phyloP scores from a whole-genome alignment of 2,329 filamentous ascomycete genomes.

The Diaporthe destruens region DNA sequence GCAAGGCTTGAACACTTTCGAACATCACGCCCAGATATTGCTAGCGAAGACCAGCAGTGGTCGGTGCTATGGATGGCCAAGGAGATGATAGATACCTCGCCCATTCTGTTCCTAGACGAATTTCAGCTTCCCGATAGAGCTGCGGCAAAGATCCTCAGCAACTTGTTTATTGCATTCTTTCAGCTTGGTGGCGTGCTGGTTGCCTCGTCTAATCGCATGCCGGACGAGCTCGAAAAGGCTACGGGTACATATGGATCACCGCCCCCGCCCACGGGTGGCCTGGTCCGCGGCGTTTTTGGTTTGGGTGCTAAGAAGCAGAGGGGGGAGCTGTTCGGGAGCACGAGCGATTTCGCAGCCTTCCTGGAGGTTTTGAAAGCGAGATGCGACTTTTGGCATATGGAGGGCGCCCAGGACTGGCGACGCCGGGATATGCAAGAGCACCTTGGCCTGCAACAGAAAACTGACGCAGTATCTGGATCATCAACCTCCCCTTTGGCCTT shows the following conservation, averaged over 20 bases:
- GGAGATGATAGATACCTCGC: conserved; percentile 79
- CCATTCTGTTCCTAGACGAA: conserved; percentile 84
- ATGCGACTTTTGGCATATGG: conserved; percentile 89
- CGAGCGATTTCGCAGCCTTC: conserved; percentile 81
- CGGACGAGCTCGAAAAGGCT: conserved; percentile 82
- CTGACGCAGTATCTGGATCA: background rate
- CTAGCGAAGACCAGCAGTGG: conserved; percentile 64
- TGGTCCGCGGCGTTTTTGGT: conserved; percentile 63
- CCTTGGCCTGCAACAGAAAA: conserved; percentile 10
- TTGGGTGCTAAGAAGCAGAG: conserved; percentile 52
- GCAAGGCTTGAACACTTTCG: conserved; percentile 78
- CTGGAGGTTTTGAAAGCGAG: conserved; percentile 81
- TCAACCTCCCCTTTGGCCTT: background rate
- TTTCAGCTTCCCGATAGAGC: conserved; percentile 86
- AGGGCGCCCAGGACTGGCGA: conserved; percentile 79
- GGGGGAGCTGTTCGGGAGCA: conserved; percentile 68
- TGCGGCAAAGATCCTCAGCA: conserved; percentile 82
- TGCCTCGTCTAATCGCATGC: conserved; percentile 86
- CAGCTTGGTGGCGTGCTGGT: conserved; percentile 84
- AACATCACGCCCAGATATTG: conserved; percentile 49
- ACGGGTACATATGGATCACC: conserved; percentile 76
- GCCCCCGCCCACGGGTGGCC: conserved; percentile 65
- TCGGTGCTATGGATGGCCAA: conserved; percentile 80
- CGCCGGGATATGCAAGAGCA: conserved; percentile 58
- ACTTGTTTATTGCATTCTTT: conserved; percentile 84